Percentiles rank a stretch among this genome's conserved stretches.
These are phyloP conservation scores for Morella rubra DNA, from an alignment of 306 rosid species.

Conservation along the genomic window DNA sequence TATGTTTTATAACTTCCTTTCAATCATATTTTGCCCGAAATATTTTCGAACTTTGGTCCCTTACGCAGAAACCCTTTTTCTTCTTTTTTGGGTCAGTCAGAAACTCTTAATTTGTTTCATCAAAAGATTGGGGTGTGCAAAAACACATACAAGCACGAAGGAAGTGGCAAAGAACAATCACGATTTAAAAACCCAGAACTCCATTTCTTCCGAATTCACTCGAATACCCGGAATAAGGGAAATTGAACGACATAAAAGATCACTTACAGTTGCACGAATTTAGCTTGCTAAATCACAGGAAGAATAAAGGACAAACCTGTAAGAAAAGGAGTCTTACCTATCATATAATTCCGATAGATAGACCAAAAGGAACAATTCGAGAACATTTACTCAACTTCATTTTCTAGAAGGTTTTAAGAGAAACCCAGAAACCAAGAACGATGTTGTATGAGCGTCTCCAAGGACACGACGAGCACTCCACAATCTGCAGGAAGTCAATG, in stretches of 20 bases:
- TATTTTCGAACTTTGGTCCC: background rate
- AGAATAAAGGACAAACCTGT: background rate
- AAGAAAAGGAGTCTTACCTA: slow-evolving; percentile 30
- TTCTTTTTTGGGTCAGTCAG: too few species aligned
- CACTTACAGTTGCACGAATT: background rate
- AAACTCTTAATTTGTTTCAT: background rate
- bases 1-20: background rate
- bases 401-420: slow-evolving; percentile 8
- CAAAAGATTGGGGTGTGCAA: background rate
- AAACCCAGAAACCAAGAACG: slow-evolving; percentile 15
- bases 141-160: background rate
- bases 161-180: background rate
- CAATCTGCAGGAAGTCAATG: slow-evolving; percentile 43
- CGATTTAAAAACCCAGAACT: slow-evolving; percentile 5
- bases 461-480: slow-evolving; percentile 40
- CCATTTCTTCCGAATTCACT: background rate
- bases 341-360: slow-evolving; percentile 15
- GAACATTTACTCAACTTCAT: background rate
- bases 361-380: background rate
- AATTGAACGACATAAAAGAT: background rate
- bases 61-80: background rate
- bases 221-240: background rate
- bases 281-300: slow-evolving; percentile 1
- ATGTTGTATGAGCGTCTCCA: slow-evolving; percentile 18
- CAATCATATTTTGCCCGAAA: background rate